phyloP scores from a whole-genome alignment of 306 rosid genomes.

The Mimosa bimucronata region DNA sequence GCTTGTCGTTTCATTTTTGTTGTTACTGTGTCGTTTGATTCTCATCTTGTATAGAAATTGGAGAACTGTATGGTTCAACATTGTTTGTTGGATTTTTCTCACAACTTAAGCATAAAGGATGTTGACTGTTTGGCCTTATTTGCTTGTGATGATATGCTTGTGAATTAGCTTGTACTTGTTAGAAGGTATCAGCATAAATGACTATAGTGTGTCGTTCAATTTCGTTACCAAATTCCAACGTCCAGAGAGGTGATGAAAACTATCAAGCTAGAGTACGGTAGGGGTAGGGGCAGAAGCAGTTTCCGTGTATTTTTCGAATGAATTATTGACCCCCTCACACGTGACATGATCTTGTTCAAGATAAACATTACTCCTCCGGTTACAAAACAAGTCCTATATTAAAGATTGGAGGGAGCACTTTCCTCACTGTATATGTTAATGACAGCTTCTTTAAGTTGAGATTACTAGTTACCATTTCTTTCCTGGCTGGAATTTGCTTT shows the following conservation, averaged over 20 bases:
- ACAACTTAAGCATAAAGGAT: not conserved
- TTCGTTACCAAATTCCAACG: no score
- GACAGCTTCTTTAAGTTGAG: not conserved
- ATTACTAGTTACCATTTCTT: not conserved
- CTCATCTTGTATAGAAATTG: no score
- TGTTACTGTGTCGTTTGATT: not conserved
- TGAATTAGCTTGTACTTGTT: not conserved
- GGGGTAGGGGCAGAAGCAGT: no score
- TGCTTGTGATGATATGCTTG: not conserved
- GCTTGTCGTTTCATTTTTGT: not conserved
- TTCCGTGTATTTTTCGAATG: not conserved
- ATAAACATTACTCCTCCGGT: not conserved
- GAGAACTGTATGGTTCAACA: not conserved
- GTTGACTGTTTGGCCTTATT: not conserved
- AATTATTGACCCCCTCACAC: not conserved
- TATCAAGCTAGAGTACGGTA: no score
- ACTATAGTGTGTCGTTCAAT: no score
- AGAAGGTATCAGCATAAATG: no score
- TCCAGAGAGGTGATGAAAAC: no score
- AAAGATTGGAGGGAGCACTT: not conserved
- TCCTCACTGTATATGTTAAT: not conserved
- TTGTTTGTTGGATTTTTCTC: not conserved
- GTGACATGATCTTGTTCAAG: conserved; percentile 1
- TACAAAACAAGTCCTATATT: no score
- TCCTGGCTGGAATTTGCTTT: not conserved